Base-by-base conservation (phyloP, 331 rosid genomes). In the Dryas integrifolia region DNA sequence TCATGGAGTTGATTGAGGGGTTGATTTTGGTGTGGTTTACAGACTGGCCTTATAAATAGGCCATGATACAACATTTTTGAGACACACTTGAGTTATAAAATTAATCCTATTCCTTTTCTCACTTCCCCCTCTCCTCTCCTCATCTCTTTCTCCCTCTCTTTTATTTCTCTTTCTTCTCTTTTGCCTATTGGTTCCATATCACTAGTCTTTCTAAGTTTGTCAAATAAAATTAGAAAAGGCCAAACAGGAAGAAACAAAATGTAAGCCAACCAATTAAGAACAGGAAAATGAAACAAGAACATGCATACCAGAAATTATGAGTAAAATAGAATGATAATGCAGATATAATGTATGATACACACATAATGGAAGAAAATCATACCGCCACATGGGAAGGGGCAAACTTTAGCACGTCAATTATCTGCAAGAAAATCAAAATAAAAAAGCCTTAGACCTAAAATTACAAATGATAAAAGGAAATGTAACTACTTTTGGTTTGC, bases 301-400 rank as follows among this genome's bases (percentile, higher is more conserved):
- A 18, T 48, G 56, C 75, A 43, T 61, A 48, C 60, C 3, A 51
- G 45, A 55, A 40, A 51, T 15, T 1, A 50, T 43, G 10, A 60
- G 47, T 24, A 21, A 56, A 50, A 56, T n/a, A 47, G 2, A 14
- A 38, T 11, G 26, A 13, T 10, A 62, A 39, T 12, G 10, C 67
- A 18, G 21, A 9, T 39, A 3, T 9, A 4, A 14, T 43, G 13
- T 41, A 47, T 5, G 9, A 9, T 21, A 43, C 55, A 35, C 4
- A 58, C 0, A 26, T 30, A 44, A 21, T 7, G 2, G 76, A 65
- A 49, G 63, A 47, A 71, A 83, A 53, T 13, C 90, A 67, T 89
- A 93, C 98, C 96, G 92, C 96, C 76, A 86, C 97, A 84, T 91
- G 98, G 72, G 98, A 89, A 84, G 98, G 98, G 65, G 80, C 56